Percentiles rank a stretch among this genome's conserved stretches.
phyloP scores from a whole-genome alignment of 2,329 filamentous ascomycete genomes.

The Claviceps fusiformis region DNA sequence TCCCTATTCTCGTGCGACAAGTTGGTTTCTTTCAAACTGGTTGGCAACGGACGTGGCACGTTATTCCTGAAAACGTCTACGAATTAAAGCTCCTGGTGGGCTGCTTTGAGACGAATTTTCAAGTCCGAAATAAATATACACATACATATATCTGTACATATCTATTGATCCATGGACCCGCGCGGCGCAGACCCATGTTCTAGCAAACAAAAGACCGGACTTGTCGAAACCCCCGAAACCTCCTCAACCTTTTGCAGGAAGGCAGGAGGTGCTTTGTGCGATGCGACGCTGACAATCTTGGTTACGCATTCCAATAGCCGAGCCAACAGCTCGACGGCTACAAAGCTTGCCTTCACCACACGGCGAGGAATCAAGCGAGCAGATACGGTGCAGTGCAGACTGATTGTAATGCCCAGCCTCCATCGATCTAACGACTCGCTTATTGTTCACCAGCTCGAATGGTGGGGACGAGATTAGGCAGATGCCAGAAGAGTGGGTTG shows the following conservation, averaged over 20 bases:
- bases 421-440: not conserved
- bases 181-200: not conserved
- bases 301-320: not conserved
- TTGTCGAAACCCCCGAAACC: not conserved
- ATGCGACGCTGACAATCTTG: not conserved
- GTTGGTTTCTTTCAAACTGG: not conserved
- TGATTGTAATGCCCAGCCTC: not conserved
- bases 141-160: too few species aligned
- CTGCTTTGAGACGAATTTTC: not conserved
- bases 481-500: not conserved
- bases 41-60: not conserved
- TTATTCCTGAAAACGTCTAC: not conserved
- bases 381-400: not conserved
- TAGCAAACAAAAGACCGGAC: not conserved
- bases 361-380: not conserved
- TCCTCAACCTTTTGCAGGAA: not conserved
- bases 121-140: not conserved
- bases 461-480: not conserved
- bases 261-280: not conserved
- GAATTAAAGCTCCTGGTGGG: not conserved
- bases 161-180: not conserved
- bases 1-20: not conserved
- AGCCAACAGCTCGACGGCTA: not conserved
- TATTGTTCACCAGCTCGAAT: not conserved
- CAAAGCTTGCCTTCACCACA: not conserved